Conservation (phyloP, 2,329 filamentous ascomycete genomes). For the Aureobasidium zeae region DNA sequence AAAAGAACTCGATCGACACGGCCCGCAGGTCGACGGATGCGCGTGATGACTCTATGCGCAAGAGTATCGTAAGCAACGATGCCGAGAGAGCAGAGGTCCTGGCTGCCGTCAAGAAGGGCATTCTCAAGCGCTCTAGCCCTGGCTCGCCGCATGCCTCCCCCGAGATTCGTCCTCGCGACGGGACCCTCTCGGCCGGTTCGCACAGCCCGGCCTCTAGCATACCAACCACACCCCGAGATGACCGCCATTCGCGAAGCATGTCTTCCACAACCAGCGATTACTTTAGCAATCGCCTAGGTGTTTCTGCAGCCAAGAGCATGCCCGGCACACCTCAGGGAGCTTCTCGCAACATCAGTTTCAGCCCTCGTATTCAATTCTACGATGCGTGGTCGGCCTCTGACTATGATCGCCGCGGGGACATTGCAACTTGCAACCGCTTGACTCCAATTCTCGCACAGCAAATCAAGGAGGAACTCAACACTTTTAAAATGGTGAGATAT, state of each 20-base stretch:
- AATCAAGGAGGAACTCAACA: constrained; percentile 98
- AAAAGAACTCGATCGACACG: constrained; percentile 70
- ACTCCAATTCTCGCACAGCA: constrained; percentile 96
- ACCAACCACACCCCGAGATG: constrained; percentile 79
- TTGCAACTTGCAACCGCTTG: constrained; percentile 94
- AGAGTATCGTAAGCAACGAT: constrained; percentile 86
- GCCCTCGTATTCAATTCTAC: constrained; percentile 85
- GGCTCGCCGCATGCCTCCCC: constrained; percentile 62
- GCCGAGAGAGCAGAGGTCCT: constrained; percentile 84
- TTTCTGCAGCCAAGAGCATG: constrained; percentile 67
- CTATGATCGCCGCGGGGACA: constrained; percentile 90
- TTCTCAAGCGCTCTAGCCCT: constrained; percentile 68
- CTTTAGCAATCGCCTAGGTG: constrained; percentile 64
- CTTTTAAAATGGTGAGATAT: constrained; percentile 86
- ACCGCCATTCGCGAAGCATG: constrained; percentile 45
- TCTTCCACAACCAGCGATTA: constrained; percentile 62
- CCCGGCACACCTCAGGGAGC: constrained; percentile 65
- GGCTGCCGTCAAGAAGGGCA: constrained; percentile 88
- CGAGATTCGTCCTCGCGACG: constrained; percentile 54
- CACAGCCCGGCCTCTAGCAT: constrained; percentile 79
- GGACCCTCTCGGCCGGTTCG: constrained; percentile 50
- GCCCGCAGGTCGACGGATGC: constrained; percentile 36
- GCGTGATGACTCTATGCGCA: constrained; percentile 55
- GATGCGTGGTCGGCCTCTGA: constrained; percentile 94
- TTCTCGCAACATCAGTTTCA: constrained; percentile 63